Evolutionary conservation across 352 stramenopile genomes (phyloP).

Genomic region (Pythium phragmiticola): DNA sequence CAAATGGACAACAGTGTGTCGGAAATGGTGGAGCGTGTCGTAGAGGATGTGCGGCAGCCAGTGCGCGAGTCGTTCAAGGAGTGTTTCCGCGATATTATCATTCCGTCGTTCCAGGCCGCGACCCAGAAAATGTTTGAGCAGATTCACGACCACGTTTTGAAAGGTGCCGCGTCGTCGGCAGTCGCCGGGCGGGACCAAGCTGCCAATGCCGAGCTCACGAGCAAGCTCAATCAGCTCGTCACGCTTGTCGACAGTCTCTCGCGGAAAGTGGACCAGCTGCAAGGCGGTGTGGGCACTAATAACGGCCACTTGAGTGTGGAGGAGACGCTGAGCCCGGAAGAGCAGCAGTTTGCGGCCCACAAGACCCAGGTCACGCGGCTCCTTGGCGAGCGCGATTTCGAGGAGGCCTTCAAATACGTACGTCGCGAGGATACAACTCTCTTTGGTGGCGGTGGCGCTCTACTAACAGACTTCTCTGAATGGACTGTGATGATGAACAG

Average conservation of each 20-base stretch:
- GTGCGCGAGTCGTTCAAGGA: constrained; percentile 85
- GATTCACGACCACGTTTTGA: constrained; percentile 81
- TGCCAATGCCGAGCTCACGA: constrained; percentile 57
- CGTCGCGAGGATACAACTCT: neutral
- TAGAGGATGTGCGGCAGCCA: constrained; percentile 76
- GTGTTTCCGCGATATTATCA: constrained; percentile 85
- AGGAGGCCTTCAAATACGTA: constrained; percentile 80
- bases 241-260: constrained; percentile 56
- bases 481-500: constrained; percentile 7
- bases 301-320: constrained; percentile 23
- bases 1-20: constrained; percentile 63
- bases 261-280: constrained; percentile 64
- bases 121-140: constrained; percentile 91
- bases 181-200: constrained; percentile 47
- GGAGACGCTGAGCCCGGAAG: constrained; percentile 35
- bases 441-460: too few species aligned
- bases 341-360: constrained; percentile 56
- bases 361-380: constrained; percentile 53
- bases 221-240: constrained; percentile 65
- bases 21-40: constrained; percentile 71
- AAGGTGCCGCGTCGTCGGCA: constrained; percentile 49
- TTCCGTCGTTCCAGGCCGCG: constrained; percentile 82
- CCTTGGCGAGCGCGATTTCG: constrained; percentile 56
- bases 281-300: constrained; percentile 26
- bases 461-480: too few species aligned